Percentiles rank a stretch among this genome's conserved stretches.
phyloP scores from a whole-genome alignment of 2,329 filamentous ascomycete species.

The Sporothrix globosa region DNA sequence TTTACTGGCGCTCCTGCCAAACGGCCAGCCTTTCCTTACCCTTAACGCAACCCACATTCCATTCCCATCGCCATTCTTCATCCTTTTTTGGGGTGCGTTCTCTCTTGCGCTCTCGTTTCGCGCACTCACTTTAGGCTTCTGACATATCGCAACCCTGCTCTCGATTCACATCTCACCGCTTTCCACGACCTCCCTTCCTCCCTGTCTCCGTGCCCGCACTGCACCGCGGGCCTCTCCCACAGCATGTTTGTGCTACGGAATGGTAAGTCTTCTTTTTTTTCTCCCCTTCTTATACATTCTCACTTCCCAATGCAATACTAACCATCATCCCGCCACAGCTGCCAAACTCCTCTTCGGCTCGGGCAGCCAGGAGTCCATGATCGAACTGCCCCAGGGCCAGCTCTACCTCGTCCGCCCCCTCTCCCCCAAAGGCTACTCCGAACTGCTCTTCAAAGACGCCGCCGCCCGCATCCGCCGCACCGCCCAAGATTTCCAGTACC shows the following conservation, averaged over 20 bases:
- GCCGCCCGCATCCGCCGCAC: constrained; percentile 89
- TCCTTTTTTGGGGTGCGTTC: background rate
- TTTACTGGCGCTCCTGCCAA: background rate
- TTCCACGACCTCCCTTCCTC: constrained; percentile 4
- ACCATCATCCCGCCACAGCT: constrained; percentile 54
- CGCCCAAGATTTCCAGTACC: constrained; percentile 94
- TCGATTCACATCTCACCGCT: background rate
- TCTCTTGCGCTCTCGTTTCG: background rate
- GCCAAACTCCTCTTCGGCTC: constrained; percentile 91
- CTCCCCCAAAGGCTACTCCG: constrained; percentile 95
- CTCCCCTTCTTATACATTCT: background rate
- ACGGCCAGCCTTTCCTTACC: constrained; percentile 9
- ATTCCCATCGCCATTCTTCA: background rate
- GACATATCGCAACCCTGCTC: constrained; percentile 7
- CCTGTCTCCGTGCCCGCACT: constrained; percentile 4
- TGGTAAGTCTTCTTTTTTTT: constrained; percentile 42
- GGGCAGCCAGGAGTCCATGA: constrained; percentile 85
- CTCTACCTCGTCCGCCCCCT: constrained; percentile 94
- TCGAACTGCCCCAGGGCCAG: constrained; percentile 93
- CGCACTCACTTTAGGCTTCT: background rate
- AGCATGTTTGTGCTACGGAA: constrained; percentile 51
- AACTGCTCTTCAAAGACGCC: constrained; percentile 98
- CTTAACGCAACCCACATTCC: constrained; percentile 14
- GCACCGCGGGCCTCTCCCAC: constrained; percentile 5
- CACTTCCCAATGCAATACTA: constrained; percentile 18